Evolutionary conservation across 2,329 filamentous ascomycete genomes (phyloP).

Genomic region (Golovinomyces cichoracearum): DNA sequence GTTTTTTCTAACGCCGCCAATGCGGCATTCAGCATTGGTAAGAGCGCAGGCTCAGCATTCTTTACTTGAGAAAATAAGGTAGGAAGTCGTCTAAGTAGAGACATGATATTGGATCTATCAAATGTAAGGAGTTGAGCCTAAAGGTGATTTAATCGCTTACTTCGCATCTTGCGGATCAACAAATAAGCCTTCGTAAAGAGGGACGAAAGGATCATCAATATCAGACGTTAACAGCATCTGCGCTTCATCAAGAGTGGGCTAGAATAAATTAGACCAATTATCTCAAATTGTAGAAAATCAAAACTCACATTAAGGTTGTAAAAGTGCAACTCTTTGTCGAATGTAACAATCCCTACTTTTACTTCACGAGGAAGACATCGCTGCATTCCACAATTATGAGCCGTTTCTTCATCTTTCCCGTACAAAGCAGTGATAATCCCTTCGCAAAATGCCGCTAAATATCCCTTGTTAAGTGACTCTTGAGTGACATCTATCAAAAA

Average conservation of each 20-base stretch:
- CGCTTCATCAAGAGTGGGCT: conserved; percentile 55
- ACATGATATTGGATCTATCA: conserved; percentile 45
- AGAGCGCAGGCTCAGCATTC: conserved; percentile 67
- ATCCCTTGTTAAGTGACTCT: conserved; percentile 73
- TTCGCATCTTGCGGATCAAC: conserved; percentile 83
- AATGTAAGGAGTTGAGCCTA: neutral
- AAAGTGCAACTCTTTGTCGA: conserved; percentile 90
- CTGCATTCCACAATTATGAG: conserved; percentile 24
- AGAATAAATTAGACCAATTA: conserved; percentile 6
- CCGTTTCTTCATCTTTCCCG: conserved; percentile 29
- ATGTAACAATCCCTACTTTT: conserved; percentile 86
- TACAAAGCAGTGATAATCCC: conserved; percentile 71
- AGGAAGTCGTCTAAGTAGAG: conserved; percentile 62
- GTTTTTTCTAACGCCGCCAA: conserved; percentile 62
- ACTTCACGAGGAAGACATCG: conserved; percentile 46
- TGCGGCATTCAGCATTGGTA: conserved; percentile 63
- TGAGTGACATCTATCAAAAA: conserved; percentile 88
- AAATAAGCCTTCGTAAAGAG: conserved; percentile 72
- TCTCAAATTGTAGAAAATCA: neutral
- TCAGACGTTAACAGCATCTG: conserved; percentile 99
- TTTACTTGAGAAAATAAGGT: conserved; percentile 69
- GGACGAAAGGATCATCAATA: conserved; percentile 85
- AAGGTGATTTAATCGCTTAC: conserved; percentile 16
- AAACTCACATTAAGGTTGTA: conserved; percentile 64
- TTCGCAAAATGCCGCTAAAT: conserved; percentile 69